Conservation (phyloP, 1,284 basidiomycete species). For the Cryptococcus hybrid region DNA sequence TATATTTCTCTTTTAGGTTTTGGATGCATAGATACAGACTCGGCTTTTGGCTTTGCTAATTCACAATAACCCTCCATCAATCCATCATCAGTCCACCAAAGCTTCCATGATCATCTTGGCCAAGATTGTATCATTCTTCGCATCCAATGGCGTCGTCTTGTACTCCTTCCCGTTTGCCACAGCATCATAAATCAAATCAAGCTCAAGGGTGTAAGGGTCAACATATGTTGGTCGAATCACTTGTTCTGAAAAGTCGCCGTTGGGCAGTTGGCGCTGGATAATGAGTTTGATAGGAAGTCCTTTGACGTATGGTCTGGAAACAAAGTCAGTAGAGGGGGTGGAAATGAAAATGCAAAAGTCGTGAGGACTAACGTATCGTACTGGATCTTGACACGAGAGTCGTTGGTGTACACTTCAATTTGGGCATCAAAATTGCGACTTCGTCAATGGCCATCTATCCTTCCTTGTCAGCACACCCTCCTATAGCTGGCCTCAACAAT, state of each 20-base stretch:
- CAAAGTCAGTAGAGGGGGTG: background rate
- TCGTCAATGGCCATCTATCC: conserved; percentile 45
- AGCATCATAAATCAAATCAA: conserved; percentile 33
- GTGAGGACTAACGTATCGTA: conserved; percentile 46
- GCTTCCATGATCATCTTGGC: conserved; percentile 48
- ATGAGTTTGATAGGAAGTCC: conserved; percentile 49
- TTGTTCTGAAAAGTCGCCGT: conserved; percentile 38
- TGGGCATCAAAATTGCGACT: conserved; percentile 50
- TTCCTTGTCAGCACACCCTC: conserved; percentile 14
- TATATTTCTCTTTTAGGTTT: conserved; percentile 1
- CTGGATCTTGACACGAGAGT: conserved; percentile 48
- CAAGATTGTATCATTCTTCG: conserved; percentile 44
- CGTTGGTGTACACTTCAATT: conserved; percentile 50
- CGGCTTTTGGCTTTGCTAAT: background rate
- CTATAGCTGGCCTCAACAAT: conserved; percentile 3
- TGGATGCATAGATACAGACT: conserved; percentile 14
- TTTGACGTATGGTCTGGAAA: conserved; percentile 48
- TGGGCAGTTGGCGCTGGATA: conserved; percentile 33
- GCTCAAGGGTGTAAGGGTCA: conserved; percentile 50
- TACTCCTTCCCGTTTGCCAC: conserved; percentile 32
- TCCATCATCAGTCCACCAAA: conserved; percentile 18
- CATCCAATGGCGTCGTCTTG: conserved; percentile 41
- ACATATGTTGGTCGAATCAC: conserved; percentile 47
- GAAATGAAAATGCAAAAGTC: background rate
- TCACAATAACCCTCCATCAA: background rate